A percentile compares a stretch with the other conserved stretches of the same genome.
Evolutionary conservation across 768 basidiomycete genomes (phyloP).

Genomic region (Leccinum olivaceopallidum): DNA sequence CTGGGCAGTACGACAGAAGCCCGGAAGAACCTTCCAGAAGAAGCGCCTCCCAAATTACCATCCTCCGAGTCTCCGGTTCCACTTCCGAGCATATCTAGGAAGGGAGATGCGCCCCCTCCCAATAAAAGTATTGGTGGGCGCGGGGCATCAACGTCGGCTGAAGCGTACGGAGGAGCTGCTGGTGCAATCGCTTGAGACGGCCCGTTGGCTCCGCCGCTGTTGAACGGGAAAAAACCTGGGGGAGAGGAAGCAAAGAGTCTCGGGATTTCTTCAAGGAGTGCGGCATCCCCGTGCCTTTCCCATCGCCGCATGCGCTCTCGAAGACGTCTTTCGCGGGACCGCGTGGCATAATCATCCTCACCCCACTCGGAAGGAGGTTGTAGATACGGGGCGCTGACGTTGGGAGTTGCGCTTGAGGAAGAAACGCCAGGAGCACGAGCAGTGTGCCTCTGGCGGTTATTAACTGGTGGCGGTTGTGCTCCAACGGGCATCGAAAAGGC

Average conservation of each 20-base stretch:
- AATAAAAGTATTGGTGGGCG: constrained; percentile 28
- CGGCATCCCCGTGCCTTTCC: constrained; percentile 59
- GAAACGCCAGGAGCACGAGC: constrained; percentile 29
- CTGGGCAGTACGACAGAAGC: constrained; percentile 69
- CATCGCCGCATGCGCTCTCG: constrained; percentile 70
- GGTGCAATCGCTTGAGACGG: constrained; percentile 24
- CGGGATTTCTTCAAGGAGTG: constrained; percentile 65
- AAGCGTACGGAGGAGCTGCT: constrained; percentile 33
- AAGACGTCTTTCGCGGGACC: constrained; percentile 70
- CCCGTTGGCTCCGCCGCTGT: background rate
- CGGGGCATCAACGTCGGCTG: constrained; percentile 25
- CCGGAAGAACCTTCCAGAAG: constrained; percentile 54
- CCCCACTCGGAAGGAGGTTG: constrained; percentile 49
- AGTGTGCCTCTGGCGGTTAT: constrained; percentile 16
- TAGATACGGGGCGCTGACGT: background rate
- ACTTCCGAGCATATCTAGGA: constrained; percentile 27
- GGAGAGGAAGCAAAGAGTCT: constrained; percentile 41
- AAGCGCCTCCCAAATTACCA: constrained; percentile 9
- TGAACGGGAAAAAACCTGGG: constrained; percentile 10
- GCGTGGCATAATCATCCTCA: constrained; percentile 65
- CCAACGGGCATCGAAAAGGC: constrained; percentile 14
- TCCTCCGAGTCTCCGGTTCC: constrained; percentile 22
- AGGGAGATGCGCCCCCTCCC: constrained; percentile 22
- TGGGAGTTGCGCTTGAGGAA: constrained; percentile 37
- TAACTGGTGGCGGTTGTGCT: constrained; percentile 13